Evolutionary conservation across 768 basidiomycete species (phyloP).

Genomic region (Myochromella boudieri): DNA sequence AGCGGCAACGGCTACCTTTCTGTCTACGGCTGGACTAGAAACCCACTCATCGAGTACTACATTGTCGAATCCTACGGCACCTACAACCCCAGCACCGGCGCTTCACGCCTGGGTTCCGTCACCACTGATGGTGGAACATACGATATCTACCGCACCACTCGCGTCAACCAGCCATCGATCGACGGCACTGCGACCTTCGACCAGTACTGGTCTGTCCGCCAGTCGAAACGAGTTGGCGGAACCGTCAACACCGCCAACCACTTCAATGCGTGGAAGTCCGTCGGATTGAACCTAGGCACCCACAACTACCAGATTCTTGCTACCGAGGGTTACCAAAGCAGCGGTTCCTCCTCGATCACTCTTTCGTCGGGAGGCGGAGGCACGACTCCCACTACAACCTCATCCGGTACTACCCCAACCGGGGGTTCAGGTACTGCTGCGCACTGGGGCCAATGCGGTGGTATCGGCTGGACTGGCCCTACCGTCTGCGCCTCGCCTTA

Average conservation of each 20-base stretch:
- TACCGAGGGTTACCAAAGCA: slow-evolving; percentile 44
- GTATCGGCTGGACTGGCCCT: not conserved
- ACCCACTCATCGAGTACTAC: slow-evolving; percentile 48
- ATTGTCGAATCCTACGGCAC: slow-evolving; percentile 40
- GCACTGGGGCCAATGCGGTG: not conserved
- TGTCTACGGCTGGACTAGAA: slow-evolving; percentile 47
- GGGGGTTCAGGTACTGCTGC: not conserved
- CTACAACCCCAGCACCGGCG: slow-evolving; percentile 36
- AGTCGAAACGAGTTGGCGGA: slow-evolving; percentile 31
- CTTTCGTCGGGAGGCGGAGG: slow-evolving; percentile 3
- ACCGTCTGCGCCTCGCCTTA: not conserved
- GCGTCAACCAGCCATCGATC: slow-evolving; percentile 42
- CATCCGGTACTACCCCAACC: not conserved
- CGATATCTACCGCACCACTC: slow-evolving; percentile 37
- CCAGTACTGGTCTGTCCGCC: slow-evolving; percentile 47
- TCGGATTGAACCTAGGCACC: slow-evolving; percentile 39
- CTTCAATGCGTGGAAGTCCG: slow-evolving; percentile 40
- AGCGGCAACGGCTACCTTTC: slow-evolving; percentile 43
- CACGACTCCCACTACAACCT: not conserved
- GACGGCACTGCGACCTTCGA: slow-evolving; percentile 42
- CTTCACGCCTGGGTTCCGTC: slow-evolving; percentile 35
- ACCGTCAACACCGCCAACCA: slow-evolving; percentile 37
- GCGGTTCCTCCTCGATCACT: slow-evolving; percentile 26
- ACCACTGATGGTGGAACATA: slow-evolving; percentile 42
- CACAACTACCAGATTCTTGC: slow-evolving; percentile 48